Conservation (phyloP, 1,284 basidiomycete species). For the Trichosporon sp. region DNA sequence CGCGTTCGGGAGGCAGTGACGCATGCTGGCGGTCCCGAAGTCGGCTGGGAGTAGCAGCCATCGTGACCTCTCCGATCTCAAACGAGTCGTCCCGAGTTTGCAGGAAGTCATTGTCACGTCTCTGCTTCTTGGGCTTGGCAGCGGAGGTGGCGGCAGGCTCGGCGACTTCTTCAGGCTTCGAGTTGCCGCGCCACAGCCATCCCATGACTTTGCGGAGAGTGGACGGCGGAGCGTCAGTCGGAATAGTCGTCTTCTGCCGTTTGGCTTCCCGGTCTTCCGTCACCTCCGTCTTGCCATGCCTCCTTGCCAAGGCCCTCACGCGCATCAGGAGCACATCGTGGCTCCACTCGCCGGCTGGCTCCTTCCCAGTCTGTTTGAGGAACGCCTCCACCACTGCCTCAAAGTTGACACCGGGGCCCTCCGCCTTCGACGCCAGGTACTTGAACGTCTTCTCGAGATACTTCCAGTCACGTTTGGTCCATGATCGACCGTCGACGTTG, state of each 20-base stretch:
- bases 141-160: background rate
- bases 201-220: constrained; percentile 12
- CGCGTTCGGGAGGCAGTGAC: background rate
- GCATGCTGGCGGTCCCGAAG: background rate
- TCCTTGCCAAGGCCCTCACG: background rate
- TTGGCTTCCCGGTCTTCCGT: background rate
- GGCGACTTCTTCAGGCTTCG: background rate
- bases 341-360: constrained; percentile 26
- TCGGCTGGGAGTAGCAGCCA: constrained; percentile 27
- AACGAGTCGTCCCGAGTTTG: constrained; percentile 23
- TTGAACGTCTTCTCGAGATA: constrained; percentile 39
- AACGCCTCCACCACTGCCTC: constrained; percentile 25
- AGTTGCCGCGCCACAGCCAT: background rate
- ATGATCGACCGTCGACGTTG: constrained; percentile 25
- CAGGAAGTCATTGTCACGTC: background rate
- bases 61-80: constrained; percentile 23
- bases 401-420: constrained; percentile 19
- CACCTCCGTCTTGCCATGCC: background rate
- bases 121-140: background rate
- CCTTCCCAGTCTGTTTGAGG: constrained; percentile 19
- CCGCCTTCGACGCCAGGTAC: background rate
- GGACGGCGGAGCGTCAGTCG: background rate
- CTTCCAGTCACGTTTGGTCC: constrained; percentile 50
- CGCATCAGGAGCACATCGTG: constrained; percentile 20
- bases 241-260: background rate